phyloP scores from a whole-genome alignment of 2,329 filamentous ascomycete species.

The Rhynchosporium secalis region DNA sequence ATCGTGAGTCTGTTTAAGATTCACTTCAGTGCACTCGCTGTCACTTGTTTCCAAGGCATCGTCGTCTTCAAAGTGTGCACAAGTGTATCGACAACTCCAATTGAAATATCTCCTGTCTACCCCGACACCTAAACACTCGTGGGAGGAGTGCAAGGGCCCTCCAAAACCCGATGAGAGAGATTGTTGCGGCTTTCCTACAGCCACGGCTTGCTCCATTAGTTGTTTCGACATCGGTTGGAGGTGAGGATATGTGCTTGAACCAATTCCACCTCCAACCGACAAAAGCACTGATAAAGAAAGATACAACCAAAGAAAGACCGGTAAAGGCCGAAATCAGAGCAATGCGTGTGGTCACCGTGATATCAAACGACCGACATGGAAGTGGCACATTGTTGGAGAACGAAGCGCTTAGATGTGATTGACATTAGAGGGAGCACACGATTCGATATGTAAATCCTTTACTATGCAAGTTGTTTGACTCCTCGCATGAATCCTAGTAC shows the following conservation, averaged over 20 bases:
- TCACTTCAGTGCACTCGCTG: too few species aligned
- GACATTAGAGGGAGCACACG: neutral
- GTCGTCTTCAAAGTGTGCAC: too few species aligned
- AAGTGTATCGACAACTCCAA: too few species aligned
- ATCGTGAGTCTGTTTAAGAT: too few species aligned
- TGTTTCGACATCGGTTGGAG: conserved; percentile 14
- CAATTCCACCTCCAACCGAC: conserved; percentile 14
- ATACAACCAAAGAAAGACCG: conserved; percentile 9
- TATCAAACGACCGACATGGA: conserved; percentile 11
- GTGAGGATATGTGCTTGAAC: conserved; percentile 12
- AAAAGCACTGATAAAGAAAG: conserved; percentile 10
- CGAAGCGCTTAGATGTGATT: conserved; percentile 4
- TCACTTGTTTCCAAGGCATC: too few species aligned
- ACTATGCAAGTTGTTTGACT: neutral
- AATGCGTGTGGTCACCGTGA: conserved; percentile 17
- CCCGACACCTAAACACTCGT: too few species aligned
- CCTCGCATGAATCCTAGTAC: conserved; percentile 12
- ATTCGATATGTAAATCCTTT: neutral
- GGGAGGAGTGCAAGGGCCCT: neutral
- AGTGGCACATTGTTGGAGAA: conserved; percentile 11
- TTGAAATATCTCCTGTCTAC: too few species aligned
- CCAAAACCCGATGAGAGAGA: conserved; percentile 5
- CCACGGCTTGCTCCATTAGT: conserved; percentile 16
- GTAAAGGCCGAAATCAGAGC: conserved; percentile 16
- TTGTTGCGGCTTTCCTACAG: conserved; percentile 8